Evolutionary conservation across 805 yeast genomes (phyloP), one percentile per base, ranked within the genome.

Genomic region (Starmerella geochares): DNA sequence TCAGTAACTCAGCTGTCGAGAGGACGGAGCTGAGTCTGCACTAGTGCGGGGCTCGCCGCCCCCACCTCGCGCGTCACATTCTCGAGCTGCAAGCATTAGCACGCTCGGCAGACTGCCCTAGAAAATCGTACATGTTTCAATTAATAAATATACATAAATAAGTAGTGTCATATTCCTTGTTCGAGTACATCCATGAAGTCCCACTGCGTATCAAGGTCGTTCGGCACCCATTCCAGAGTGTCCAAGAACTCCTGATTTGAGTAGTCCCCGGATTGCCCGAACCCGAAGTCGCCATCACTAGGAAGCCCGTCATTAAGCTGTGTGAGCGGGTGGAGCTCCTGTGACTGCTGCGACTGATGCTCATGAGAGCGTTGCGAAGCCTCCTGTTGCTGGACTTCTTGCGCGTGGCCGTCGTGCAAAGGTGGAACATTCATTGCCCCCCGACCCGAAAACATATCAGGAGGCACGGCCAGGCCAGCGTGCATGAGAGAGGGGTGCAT

Each of bases 181-280:
- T 48, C 54, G 2, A 53, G 44, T 9, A 51, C 50, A 24, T 50
- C 54, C 51, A 52, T 56, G 47, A 55, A 41, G 35, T 49, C 52
- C 56, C 53, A 57, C 27, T 54, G 56, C 27, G 29, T 5, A 21
- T 52, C 57, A 3, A 54, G 31, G 10, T 48, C 57, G 23, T 20
- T 25, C 20, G 37, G 40, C 2, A 33, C 41, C 55, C 55, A 54
- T 31, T 51, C 55, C 10, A 39, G 27, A 10, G 31, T 35, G 32
- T 43, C 47, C 29, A 53, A 38, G 44, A 52, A 52, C 31, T 37
- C 41, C 46, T 52, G 51, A 11, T 20, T 32, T 27, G 33, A 28
- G 39, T 8, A 31, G 5, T 32, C 13, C 28, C 10, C 31, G 20
- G 37, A 8, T 13, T 21, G 23, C 20, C 4, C 20, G 17, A 31